These are phyloP conservation scores for Eleusine coracana DNA, from an alignment of 176 grass and related monocot species.

Conservation along the genomic window DNA sequence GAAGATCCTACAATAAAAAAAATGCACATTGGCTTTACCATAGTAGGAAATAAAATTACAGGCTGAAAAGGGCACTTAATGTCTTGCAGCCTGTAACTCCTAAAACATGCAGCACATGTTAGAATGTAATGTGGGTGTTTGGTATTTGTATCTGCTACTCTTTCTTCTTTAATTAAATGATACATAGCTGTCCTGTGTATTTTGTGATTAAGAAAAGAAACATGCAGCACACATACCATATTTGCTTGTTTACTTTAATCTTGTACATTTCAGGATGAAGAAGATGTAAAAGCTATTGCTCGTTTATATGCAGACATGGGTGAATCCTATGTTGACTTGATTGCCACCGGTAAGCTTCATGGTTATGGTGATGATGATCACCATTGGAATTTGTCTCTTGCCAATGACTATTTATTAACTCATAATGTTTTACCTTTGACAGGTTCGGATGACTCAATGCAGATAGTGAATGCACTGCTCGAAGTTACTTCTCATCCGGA, in stretches of 20 bases:
- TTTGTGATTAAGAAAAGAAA: conserved; percentile 2
- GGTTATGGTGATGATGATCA: conserved; percentile 26
- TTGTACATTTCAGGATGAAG: conserved; percentile 75
- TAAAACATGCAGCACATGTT: background rate
- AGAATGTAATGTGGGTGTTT: background rate
- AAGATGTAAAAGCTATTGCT: conserved; percentile 98
- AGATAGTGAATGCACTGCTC: conserved; percentile 89
- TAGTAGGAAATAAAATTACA: background rate
- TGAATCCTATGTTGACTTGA: conserved; percentile 98
- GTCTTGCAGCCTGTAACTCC: background rate
- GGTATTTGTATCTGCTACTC: background rate
- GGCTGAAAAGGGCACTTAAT: background rate
- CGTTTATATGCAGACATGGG: conserved; percentile 99
- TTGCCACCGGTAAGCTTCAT: conserved; percentile 75
- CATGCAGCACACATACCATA: background rate
- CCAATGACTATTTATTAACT: conserved; percentile 5
- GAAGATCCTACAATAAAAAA: conserved; percentile 10
- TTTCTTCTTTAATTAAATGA: background rate
- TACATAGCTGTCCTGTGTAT: background rate
- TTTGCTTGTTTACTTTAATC: conserved; percentile 15
- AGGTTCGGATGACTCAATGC: conserved; percentile 93
- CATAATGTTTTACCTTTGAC: conserved; percentile 37
- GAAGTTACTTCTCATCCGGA: conserved; percentile 92
- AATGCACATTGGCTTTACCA: background rate
- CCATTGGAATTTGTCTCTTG: conserved; percentile 17